Base-by-base conservation (phyloP, 2,329 filamentous ascomycete species). In the Thelonectria rubi region DNA sequence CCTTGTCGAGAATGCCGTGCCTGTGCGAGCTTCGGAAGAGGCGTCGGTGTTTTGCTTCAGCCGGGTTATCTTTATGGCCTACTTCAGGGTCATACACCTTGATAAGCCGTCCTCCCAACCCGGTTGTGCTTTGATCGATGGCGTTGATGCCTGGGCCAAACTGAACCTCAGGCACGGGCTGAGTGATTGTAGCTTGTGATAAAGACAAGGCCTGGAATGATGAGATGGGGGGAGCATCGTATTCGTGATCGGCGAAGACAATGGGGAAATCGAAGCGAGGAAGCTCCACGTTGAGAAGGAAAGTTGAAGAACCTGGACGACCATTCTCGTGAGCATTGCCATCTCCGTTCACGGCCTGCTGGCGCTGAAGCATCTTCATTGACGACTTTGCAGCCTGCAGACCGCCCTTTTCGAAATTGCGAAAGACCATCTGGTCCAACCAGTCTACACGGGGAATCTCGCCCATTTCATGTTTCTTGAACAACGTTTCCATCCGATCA, bases 391-490 rank as follows among this genome's bases (percentile, higher is more conserved):
- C 88, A 11, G 87, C 86, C 70, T 88, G 84, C 3, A 88, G 74
- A 20, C 89, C 87, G 60, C 88, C 84, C 78, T 91, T 95, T 79
- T 97, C 94, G 62, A 97, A 89, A 53, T 91, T 91, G 42, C 94
- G 89, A 75, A 97, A 99, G 3, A 97, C 94, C 69, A 98, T 85
- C 72, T 95, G 92, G 75, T 99, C 95, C 45, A 99, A 85, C 96
- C 95, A 99, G 71, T 96, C 92, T 49, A 97, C 91, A 15, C 93
- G 88, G 1, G 92, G 89, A 24, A 99, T 94, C 75, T 99, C 95
- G 17, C 93, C 94, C 91, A 97, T 96, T 74, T 99, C 96, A 73
- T 98, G 95, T 78, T 97, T 97, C 79, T 99, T 99, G 74, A 99
- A 91, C 20, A 98, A 78, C 55, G 88, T 90, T 73, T 98, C 94